Conservation (phyloP, 768 basidiomycete genomes). For the Mycena epipterygia region DNA sequence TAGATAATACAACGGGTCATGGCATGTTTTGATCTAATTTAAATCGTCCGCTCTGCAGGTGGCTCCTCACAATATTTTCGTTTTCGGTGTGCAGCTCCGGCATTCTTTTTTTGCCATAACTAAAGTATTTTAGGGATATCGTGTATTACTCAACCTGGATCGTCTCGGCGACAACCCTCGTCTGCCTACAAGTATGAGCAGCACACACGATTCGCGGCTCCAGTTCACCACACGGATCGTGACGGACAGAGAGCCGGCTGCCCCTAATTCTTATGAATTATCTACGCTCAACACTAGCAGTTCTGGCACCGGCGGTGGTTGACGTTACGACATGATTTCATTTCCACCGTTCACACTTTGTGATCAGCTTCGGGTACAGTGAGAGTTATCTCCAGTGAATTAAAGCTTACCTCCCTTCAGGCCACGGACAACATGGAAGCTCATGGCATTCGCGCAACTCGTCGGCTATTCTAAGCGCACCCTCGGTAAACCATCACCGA, state of each 20-base stretch:
- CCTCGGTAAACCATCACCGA: background rate
- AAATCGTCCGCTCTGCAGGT: conserved; percentile 14
- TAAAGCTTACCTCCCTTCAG: background rate
- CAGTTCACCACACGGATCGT: conserved; percentile 27
- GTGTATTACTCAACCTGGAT: conserved; percentile 34
- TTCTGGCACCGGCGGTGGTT: background rate
- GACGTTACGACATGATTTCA: background rate
- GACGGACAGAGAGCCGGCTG: background rate
- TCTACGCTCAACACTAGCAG: background rate
- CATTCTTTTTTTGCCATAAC: background rate
- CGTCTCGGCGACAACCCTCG: conserved; percentile 13
- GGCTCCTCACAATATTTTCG: conserved; percentile 35
- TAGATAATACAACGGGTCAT: background rate
- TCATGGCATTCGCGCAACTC: background rate
- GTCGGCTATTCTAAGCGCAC: too few species aligned
- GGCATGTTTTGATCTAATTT: background rate
- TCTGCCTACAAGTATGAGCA: conserved; percentile 15
- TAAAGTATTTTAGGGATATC: conserved; percentile 31
- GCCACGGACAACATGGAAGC: background rate
- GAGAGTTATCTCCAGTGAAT: background rate
- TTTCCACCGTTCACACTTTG: background rate
- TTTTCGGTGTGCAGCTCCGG: conserved; percentile 29
- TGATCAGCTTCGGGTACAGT: background rate
- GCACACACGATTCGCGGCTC: conserved; percentile 7
- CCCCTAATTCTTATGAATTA: background rate